Base-by-base conservation (phyloP, 371 early-diverging fungal genomes). In the Cokeromyces recurvatus region DNA sequence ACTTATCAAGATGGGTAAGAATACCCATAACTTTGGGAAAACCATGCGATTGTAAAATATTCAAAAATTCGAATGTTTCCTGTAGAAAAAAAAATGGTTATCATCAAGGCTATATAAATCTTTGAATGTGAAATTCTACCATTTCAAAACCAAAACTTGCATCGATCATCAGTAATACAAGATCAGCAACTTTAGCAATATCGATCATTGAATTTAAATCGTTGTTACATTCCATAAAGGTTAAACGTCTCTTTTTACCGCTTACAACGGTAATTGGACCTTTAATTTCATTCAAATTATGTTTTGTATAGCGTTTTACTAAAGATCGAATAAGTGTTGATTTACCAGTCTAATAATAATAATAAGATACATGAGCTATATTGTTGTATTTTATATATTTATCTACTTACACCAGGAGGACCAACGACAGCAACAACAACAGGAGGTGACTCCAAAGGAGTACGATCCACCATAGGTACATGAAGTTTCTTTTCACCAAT, bases 61-160 rank as follows among this genome's bases (percentile, higher is more conserved):
- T 97, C 23, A 99, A 75, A 68, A 96, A 97, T 79, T 99, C 99
- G 59, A 99, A 98, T 0, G 98, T 98, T 82, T 98, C 99, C 79
- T 79, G 55, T 24, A 29, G 11, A 27, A 32, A 11, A 9, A 9
- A 24, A 37, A 23, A 39, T 17, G 12, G 21, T 31, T 17, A 23
- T 14, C 12, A 29, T 23, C 10, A 39, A 27, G 11, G 11, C 29
- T 11, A 27, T 7, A 11, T 27, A 27, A 27, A 34, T 11, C 7
- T 4, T 51, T 34, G 14, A 34, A 14, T 9, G 35, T 29, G 11
- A 29, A 8, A 34, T 34, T 6, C 59, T 59, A 84, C 82, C 97
- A 97, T 98, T 70, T 99, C 99, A 68, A 99, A 91, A 22, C 98
- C 98, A 64, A 90, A 97, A 58, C 87, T 88, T 4, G 96, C 97